Base-by-base conservation (phyloP, 768 basidiomycete species). In the Sistotremastrum suecicum region DNA sequence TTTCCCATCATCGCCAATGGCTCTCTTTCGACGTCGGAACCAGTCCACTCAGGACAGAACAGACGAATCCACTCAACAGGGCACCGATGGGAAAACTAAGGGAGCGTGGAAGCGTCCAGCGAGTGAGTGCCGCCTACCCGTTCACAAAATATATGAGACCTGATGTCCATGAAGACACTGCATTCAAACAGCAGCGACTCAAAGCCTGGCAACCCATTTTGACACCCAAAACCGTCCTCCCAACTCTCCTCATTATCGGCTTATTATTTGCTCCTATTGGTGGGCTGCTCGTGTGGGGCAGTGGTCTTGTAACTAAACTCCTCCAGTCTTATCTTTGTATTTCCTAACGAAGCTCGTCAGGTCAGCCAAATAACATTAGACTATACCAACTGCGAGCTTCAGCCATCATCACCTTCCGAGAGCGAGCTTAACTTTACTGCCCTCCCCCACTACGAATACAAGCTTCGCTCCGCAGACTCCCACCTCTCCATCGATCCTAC, bases 131-230 rank as follows among this genome's bases (percentile, higher is more conserved):
- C 37, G 20, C 41, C 2, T 39, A 40, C 39, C 30, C 33, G 20
- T 43, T 39, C 10, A 39, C 39, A 42, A 45, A 49, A 40, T 49
- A 41, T 44, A 46, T 45, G 42, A 12, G 38, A 5, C 12, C 42
- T 29, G 43, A 45, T 39, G 42, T 39, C 45, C 20, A 20, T 20
- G 42, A 62, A 95, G 90, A 97, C 65, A 97, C 92, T 48, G 94
- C 92, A 37, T 97, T 95, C 76, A 98, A 95, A 67, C 95, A 99
- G 63, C 95, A 99, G 64, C 84, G 95, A 46, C 76, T 99, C 59
- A 98, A 97, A 69, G 95, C 95, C 58, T 99, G 95, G 95, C 95
- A 99, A 72, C 95, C 95, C 6, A 98, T 99, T 60, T 74, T 98
- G 41, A 97, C 92, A 4, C 95, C 95, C 4, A 92, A 92, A 64